Evolutionary conservation across 805 yeast genomes (phyloP).

Genomic region (Starmera pachycereana): DNA sequence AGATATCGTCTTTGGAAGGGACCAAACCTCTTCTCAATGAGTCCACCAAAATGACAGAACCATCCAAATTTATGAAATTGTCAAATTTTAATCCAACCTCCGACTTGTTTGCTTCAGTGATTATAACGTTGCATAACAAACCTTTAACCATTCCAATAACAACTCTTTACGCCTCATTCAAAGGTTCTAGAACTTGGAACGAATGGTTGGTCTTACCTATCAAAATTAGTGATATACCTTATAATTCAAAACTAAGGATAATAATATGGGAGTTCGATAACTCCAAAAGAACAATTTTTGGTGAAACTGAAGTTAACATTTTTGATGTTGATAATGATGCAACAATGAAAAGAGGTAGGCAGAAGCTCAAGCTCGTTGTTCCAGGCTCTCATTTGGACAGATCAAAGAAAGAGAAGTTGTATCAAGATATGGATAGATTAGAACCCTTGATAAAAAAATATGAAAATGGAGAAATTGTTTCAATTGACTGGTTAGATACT

Average conservation of each 20-base stretch:
- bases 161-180: conserved; percentile 39
- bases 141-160: conserved; percentile 39
- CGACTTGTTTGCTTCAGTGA: conserved; percentile 34
- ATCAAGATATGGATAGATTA: conserved; percentile 32
- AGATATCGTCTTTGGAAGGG: conserved; percentile 38
- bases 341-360: conserved; percentile 64
- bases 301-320: conserved; percentile 45
- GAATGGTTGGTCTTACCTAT: conserved; percentile 69
- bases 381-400: conserved; percentile 22
- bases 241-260: conserved; percentile 48
- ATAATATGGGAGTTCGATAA: conserved; percentile 61
- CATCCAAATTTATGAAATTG: conserved; percentile 30
- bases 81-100: conserved; percentile 27
- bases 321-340: conserved; percentile 47
- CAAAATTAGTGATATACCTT: conserved; percentile 57
- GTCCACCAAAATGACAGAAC: conserved; percentile 37
- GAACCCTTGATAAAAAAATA: conserved; percentile 49
- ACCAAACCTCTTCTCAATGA: conserved; percentile 27
- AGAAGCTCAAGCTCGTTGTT: conserved; percentile 39
- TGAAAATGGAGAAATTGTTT: conserved; percentile 55
- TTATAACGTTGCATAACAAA: conserved; percentile 32
- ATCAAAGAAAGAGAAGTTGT: conserved; percentile 8
- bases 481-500: conserved; percentile 67
- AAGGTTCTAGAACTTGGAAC: conserved; percentile 46
- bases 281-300: conserved; percentile 43